Percentiles rank a stretch among this genome's conserved stretches.
These are phyloP conservation scores for Pythium oligandrum DNA, from an alignment of 352 stramenopile species.

Conservation along the genomic window DNA sequence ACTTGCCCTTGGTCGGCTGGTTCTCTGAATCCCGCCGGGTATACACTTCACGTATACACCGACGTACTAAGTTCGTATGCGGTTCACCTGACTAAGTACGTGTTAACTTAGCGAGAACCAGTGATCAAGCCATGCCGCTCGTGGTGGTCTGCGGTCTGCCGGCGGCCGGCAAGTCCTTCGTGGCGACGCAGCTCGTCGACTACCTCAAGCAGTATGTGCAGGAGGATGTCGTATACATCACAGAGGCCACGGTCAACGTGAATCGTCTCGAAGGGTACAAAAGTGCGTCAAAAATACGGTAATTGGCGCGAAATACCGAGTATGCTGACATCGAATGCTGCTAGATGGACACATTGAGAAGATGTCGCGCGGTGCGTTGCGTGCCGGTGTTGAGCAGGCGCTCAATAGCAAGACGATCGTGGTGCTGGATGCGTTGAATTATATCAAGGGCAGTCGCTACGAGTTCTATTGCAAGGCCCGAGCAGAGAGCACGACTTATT, in stretches of 20 bases:
- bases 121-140: conserved; percentile 47
- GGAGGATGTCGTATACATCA: conserved; percentile 52
- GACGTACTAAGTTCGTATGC: no score
- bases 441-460: conserved; percentile 95
- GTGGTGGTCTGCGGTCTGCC: conserved; percentile 72
- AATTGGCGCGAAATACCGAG: no score
- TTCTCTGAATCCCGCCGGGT: no score
- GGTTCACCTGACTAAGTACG: no score
- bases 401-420: conserved; percentile 74
- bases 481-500: conserved; percentile 87
- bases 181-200: conserved; percentile 40
- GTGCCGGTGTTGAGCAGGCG: conserved; percentile 53
- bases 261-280: conserved; percentile 50
- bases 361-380: conserved; percentile 59
- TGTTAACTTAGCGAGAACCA: no score
- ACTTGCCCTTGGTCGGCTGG: no score
- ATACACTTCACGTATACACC: no score
- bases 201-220: conserved; percentile 38
- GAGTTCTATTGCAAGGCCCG: conserved; percentile 94
- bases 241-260: conserved; percentile 55
- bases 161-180: conserved; percentile 57
- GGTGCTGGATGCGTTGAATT: conserved; percentile 92
- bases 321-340: no score
- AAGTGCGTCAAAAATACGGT: conserved; percentile 22
- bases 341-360: conserved; percentile 63